These are phyloP conservation scores for Lachnellula occidentalis DNA, from an alignment of 2,329 filamentous ascomycete genomes.

Conservation along the genomic window DNA sequence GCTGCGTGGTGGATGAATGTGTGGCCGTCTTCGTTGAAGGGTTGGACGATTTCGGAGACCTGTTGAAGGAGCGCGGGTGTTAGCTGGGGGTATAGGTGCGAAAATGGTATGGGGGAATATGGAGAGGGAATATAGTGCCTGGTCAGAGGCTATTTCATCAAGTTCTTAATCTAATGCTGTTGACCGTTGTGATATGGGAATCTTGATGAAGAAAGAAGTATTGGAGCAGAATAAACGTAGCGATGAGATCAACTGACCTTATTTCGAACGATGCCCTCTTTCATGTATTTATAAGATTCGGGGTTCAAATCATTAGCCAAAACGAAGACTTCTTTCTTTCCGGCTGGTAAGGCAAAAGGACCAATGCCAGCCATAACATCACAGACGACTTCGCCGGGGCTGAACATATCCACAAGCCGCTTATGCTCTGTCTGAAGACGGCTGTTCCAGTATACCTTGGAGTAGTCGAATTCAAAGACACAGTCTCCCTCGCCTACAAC, in stretches of 20 bases:
- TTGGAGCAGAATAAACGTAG: neutral
- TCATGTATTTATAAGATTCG: conserved; percentile 70
- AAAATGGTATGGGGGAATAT: neutral
- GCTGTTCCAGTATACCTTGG: conserved; percentile 97
- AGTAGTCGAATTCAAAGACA: conserved; percentile 87
- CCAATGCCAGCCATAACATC: conserved; percentile 98
- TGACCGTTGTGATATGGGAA: conserved; percentile 21
- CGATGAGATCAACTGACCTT: conserved; percentile 51
- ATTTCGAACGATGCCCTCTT: conserved; percentile 67
- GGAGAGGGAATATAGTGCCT: conserved; percentile 6
- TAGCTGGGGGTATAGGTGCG: conserved; percentile 1
- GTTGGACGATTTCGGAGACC: conserved; percentile 63
- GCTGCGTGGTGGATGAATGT: conserved; percentile 71
- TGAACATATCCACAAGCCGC: conserved; percentile 69
- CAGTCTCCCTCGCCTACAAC: conserved; percentile 77
- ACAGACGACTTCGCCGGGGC: conserved; percentile 80
- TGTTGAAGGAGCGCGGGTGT: conserved; percentile 26
- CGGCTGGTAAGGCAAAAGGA: conserved; percentile 88
- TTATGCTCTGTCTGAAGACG: conserved; percentile 86
- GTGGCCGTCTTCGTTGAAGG: conserved; percentile 78
- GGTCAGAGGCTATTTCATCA: conserved; percentile 16
- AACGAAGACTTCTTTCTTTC: conserved; percentile 84
- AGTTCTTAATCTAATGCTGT: conserved; percentile 12
- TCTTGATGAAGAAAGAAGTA: conserved; percentile 10
- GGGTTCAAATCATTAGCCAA: conserved; percentile 98